Base-by-base conservation (phyloP, 2,329 filamentous ascomycete species). In the Pseudogymnoascus pannorum region DNA sequence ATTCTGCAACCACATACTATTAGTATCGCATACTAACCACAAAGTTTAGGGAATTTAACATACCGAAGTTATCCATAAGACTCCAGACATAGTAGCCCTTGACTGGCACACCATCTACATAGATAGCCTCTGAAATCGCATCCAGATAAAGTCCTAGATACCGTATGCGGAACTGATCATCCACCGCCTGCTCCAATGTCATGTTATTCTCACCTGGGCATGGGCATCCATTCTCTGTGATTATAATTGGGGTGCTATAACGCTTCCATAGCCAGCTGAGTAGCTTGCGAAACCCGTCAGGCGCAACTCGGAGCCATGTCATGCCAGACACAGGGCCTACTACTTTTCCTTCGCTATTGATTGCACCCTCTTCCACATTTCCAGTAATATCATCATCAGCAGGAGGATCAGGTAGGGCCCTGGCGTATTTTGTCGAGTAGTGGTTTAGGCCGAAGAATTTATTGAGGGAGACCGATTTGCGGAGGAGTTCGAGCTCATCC, bases 131-230 rank as follows among this genome's bases (percentile, higher is more conserved):
- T 9, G 66, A 71, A 36, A 77, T 72, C 0, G 75, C 71, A 35
- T 77, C 72, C 1, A 77, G 64, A 31, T 77, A 74, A 18, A 73
- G 69, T 12, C 69, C 65, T 58, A 77, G 74, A 44, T 77, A 77
- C 8, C 67, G 62, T 4, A 72, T 67, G 1, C 75, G 69, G 58
- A 73, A 77, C 2, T 61, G 63, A 62, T 77, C 75, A 8, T 75
- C 62, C 0, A 77, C 69, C 1, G 73, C 69, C 58, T 75, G 69
- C 24, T 72, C 69, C 0, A 68, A 60, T 0, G 66, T 69, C 74
- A 75, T 75, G 54, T 67, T 65, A 14, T 74, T 64, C 60, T 70
- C 68, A 12, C 65, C 67, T 6, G 68, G 68, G 51, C 68, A 76
- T 2, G 72, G 73, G 57, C 74, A 76, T 4, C 68, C 68, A 44